Base-by-base conservation (phyloP, 108 stramenopile genomes). In the Epipyxis sp. region DNA sequence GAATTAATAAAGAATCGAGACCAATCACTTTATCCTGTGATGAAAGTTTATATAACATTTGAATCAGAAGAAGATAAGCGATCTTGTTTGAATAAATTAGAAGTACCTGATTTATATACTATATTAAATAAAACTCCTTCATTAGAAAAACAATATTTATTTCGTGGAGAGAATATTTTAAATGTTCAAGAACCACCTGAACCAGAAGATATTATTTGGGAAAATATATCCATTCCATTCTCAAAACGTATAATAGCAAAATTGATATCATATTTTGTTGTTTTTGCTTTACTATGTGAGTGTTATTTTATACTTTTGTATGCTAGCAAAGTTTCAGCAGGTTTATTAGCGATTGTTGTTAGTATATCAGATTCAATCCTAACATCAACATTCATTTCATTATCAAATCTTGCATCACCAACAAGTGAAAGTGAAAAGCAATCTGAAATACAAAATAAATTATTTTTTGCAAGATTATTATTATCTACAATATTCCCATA, bases 401-500 rank as follows among this genome's bases (percentile, higher is more conserved):
- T 82, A 25, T 81, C 81, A 1, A 37, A 69, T 42, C 0, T 76
- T 44, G 20, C 30, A 13, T 30, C 1, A 1, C 76, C 29, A 1
- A 50, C 32, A 30, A 16, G 40, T 42, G 44, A 46, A 59, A 32
- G 45, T 27, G 3, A 25, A 46, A 46, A 10, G 6, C 76, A 46
- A 30, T 42, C 54, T 20, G 6, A 3, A 46, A 6, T 58, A 32
- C 76, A 44, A 20, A 16, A 30, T 1, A 46, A 27, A 20, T 65
- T 42, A 61, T 78, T 86, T 42, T 40, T 59, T 13, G 77, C 84
- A 25, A 80, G 86, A 0, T 54, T 57, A 40, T 10, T 86, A 29
- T 84, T 85, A 76, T 84, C 85, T 27, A 85, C 85, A 42, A 54
- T 87, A 37, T 54, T 86, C 35, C 77, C 83, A 1, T 86, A 71